Evolutionary conservation across 2,329 filamentous ascomycete species (phyloP), one percentile per base, ranked within the genome.

Genomic region (Fusarium sp.): DNA sequence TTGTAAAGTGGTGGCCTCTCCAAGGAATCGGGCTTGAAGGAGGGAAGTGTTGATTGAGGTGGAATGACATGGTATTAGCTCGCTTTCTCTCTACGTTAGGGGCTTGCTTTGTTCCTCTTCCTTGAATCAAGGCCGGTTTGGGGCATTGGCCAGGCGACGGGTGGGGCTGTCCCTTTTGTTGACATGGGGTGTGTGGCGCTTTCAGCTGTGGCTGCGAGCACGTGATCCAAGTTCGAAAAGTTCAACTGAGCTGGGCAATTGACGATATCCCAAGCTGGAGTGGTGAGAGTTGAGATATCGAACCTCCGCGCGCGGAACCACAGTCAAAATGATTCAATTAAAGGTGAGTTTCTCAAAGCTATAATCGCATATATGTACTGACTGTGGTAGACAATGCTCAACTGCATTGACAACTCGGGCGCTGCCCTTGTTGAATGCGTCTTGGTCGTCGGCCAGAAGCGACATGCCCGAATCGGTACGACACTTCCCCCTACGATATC

Each of bases 381-480:
- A 76, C 51, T 1, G 11, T 32, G 9, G 0, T 73, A 97, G 96
- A 92, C 94, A 79, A 93, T 99, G 89, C 88, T 99, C 75, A 97
- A 96, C 83, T 98, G 96, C 90, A 98, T 99, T 89, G 96, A 99
- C 90, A 99, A 97, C 86, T 98, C 96, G 71, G 96, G 96, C 79
- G 96, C 96, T 73, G 94, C 96, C 75, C 86, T 99, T 72, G 96
- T 98, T 82, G 96, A 99, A 84, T 99, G 96, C 83, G 92, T 92
- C 79, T 91, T 95, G 79, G 92, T 98, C 67, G 85, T 99, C 75
- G 93, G 93, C 77, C 96, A 95, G 83, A 97, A 97, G 84, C 85
- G 89, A 72, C 89, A 90, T 75, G 96, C 95, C 62, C 91, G 90
- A 76, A 94, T 99, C 76, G 96, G 94, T 97, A 87, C 75, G 86